A percentile compares a stretch with the other conserved stretches of the same genome.
These are phyloP conservation scores for Margaritispora aquatica DNA, from an alignment of 495 filamentous ascomycete species.

Conservation along the genomic window DNA sequence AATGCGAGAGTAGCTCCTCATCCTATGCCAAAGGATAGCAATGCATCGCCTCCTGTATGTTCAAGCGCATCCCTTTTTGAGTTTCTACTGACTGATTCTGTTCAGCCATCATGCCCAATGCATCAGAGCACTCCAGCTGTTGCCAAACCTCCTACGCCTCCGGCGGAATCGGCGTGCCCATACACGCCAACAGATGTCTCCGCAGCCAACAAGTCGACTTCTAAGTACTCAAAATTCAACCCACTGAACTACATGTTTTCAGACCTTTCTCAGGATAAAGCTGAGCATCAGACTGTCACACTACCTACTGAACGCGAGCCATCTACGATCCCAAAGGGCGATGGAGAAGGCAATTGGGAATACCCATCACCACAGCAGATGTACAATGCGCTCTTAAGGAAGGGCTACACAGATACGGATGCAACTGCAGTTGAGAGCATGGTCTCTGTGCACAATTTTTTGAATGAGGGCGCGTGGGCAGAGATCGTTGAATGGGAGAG, in stretches of 20 bases:
- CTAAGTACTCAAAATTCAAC: conserved; percentile 64
- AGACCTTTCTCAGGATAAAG: conserved; percentile 70
- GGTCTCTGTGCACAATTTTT: conserved; percentile 95
- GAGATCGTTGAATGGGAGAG: conserved; percentile 93
- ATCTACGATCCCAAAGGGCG: conserved; percentile 82
- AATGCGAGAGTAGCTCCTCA: conserved; percentile 27
- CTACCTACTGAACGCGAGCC: conserved; percentile 73
- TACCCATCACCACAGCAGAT: conserved; percentile 98
- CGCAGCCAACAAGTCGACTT: conserved; percentile 37
- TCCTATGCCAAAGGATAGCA: conserved; percentile 23
- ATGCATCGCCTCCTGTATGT: conserved; percentile 64
- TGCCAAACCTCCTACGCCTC: conserved; percentile 28
- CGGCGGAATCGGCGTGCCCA: conserved; percentile 32
- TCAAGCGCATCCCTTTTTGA: neutral
- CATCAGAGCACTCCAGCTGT: conserved; percentile 45
- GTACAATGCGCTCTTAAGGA: conserved; percentile 96
- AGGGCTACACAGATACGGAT: conserved; percentile 91
- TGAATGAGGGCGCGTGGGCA: conserved; percentile 95
- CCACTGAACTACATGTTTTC: conserved; percentile 96
- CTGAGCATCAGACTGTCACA: conserved; percentile 60
- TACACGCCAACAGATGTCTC: conserved; percentile 40
- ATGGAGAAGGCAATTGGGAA: conserved; percentile 79
- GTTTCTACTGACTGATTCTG: conserved; percentile 4
- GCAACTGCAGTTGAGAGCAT: conserved; percentile 91
- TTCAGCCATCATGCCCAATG: conserved; percentile 86